phyloP scores from a whole-genome alignment of 2,329 filamentous ascomycete genomes.

The Xylariaceae sp. region DNA sequence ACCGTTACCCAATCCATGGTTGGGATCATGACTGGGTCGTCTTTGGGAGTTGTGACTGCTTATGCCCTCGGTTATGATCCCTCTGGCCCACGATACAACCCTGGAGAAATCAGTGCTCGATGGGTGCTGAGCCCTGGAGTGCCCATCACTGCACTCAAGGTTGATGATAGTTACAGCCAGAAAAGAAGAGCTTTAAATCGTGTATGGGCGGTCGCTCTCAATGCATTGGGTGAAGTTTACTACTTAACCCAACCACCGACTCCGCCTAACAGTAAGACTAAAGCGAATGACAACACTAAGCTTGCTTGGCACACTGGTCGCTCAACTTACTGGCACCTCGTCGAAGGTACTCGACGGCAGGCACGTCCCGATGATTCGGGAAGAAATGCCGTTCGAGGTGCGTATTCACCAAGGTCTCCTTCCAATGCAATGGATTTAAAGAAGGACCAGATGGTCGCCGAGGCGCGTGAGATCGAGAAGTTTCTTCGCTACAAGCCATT shows the following conservation, averaged over 20 bases:
- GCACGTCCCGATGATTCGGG: slow-evolving; percentile 76
- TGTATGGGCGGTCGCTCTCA: slow-evolving; percentile 91
- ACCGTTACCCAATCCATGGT: slow-evolving; percentile 76
- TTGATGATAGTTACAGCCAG: slow-evolving; percentile 81
- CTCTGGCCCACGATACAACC: slow-evolving; percentile 66
- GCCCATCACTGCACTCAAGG: slow-evolving; percentile 80
- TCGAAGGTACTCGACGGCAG: slow-evolving; percentile 76
- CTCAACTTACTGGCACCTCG: slow-evolving; percentile 78
- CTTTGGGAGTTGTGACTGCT: slow-evolving; percentile 79
- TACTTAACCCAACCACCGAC: slow-evolving; percentile 77
- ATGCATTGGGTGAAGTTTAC: slow-evolving; percentile 90
- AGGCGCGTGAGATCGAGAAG: slow-evolving; percentile 81
- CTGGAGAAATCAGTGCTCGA: slow-evolving; percentile 81
- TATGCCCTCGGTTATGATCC: slow-evolving; percentile 73
- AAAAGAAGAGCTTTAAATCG: slow-evolving; percentile 73
- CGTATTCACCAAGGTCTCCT: slow-evolving; percentile 82
- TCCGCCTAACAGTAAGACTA: slow-evolving; percentile 55
- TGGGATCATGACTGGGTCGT: slow-evolving; percentile 83
- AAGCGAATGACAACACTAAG: slow-evolving; percentile 62
- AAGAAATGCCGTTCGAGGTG: slow-evolving; percentile 69
- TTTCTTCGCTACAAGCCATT: slow-evolving; percentile 75
- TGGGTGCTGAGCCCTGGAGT: slow-evolving; percentile 94
- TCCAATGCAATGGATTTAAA: slow-evolving; percentile 74
- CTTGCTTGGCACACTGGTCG: slow-evolving; percentile 82
- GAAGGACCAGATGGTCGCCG: slow-evolving; percentile 72